Evolutionary conservation across 1,284 basidiomycete genomes (phyloP).

Genomic region (Cutaneotrichosporon mucoides): DNA sequence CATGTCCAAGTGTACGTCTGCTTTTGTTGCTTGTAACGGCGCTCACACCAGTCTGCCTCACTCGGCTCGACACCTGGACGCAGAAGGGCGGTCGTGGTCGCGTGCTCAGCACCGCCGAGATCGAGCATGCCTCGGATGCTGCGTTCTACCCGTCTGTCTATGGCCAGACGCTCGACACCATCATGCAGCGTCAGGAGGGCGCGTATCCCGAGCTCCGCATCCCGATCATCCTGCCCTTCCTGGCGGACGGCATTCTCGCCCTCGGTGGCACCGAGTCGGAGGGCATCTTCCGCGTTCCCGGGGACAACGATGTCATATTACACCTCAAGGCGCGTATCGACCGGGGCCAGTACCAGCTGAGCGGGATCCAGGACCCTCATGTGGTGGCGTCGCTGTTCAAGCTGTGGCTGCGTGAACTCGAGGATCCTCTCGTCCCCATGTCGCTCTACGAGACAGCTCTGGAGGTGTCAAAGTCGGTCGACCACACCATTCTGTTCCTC

Average conservation of each 20-base stretch:
- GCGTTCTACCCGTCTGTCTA: conserved; percentile 92
- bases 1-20: conserved; percentile 66
- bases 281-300: conserved; percentile 86
- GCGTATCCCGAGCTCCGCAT: conserved; percentile 78
- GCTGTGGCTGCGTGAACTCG: conserved; percentile 83
- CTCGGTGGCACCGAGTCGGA: conserved; percentile 76
- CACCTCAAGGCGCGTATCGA: conserved; percentile 83
- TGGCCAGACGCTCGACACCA: conserved; percentile 76
- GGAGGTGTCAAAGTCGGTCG: conserved; percentile 57
- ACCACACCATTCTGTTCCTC: conserved; percentile 68
- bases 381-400: conserved; percentile 83
- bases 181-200: conserved; percentile 74
- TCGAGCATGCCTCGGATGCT: conserved; percentile 85
- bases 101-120: conserved; percentile 70
- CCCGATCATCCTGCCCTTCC: conserved; percentile 85
- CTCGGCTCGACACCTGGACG: conserved; percentile 64
- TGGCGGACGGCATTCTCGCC: conserved; percentile 81
- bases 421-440: conserved; percentile 78
- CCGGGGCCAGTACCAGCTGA: conserved; percentile 77
- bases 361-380: conserved; percentile 74
- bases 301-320: conserved; percentile 77
- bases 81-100: conserved; percentile 79
- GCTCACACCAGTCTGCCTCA: conserved; percentile 57
- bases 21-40: too few species aligned
- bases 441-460: conserved; percentile 64